A percentile compares a stretch with the other conserved stretches of the same genome.
These are phyloP conservation scores for Penicillium polonicum DNA, from an alignment of 2,329 filamentous ascomycete genomes.

Conservation along the genomic window DNA sequence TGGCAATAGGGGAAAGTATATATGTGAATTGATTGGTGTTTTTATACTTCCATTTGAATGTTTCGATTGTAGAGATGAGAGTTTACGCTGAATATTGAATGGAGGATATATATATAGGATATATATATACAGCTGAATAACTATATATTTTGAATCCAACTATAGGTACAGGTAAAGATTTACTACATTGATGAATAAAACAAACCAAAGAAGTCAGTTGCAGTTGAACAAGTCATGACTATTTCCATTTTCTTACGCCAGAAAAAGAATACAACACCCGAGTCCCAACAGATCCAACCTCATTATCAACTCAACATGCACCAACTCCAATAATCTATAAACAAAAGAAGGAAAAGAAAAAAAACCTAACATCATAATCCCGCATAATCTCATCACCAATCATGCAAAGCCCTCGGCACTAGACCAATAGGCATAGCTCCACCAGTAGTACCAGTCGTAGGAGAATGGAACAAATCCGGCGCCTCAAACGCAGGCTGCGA, in stretches of 20 bases:
- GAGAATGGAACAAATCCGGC: conserved; percentile 18
- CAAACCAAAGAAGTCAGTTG: not conserved
- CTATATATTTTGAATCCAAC: not conserved
- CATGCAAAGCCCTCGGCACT: conserved; percentile 26
- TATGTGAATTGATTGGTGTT: not conserved
- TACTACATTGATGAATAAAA: not conserved
- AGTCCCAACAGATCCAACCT: not conserved
- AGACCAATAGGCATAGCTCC: conserved; percentile 26
- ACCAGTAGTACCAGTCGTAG: conserved; percentile 15
- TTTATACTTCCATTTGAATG: not conserved
- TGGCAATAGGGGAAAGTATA: too few species aligned
- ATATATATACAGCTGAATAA: not conserved
- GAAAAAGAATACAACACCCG: not conserved
- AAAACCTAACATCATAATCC: too few species aligned
- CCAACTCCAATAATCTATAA: not conserved
- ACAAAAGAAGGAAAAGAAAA: not conserved
- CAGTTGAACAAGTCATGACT: not conserved
- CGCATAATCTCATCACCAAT: conserved; percentile 15
- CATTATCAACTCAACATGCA: not conserved
- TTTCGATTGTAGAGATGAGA: too few species aligned
- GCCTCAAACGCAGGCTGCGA: conserved; percentile 17
- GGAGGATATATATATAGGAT: not conserved
- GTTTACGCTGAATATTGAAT: not conserved
- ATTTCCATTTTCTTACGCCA: not conserved
- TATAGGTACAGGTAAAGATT: not conserved